Percentiles rank a stretch among this genome's conserved stretches.
Conservation (phyloP, 345 rosid species). For the Rhodomyrtus tomentosa region DNA sequence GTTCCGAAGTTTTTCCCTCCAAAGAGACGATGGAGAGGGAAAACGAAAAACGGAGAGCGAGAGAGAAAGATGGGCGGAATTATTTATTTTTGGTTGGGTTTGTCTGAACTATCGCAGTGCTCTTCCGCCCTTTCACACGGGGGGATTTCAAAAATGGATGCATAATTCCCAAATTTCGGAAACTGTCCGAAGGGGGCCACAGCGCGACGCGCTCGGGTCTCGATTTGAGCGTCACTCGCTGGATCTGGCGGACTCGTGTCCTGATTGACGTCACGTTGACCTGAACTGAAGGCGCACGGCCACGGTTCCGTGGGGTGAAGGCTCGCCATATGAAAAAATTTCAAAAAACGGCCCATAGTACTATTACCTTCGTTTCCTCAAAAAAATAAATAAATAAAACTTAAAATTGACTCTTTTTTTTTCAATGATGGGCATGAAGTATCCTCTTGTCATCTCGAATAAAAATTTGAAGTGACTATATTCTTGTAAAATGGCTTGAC, state of each 20-base stretch:
- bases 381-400: no score
- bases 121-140: not conserved
- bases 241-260: not conserved
- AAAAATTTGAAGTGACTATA: no score
- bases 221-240: not conserved
- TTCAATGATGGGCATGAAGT: no score
- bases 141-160: not conserved
- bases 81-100: not conserved
- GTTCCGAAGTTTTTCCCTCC: conserved; percentile 4
- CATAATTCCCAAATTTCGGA: not conserved
- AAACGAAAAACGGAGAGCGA: not conserved
- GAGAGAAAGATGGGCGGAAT: not conserved
- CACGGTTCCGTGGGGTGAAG: no score
- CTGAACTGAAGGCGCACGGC: no score
- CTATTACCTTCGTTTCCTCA: no score
- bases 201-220: not conserved
- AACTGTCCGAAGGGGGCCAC: not conserved
- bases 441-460: no score
- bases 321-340: no score
- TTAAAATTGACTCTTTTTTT: no score
- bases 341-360: no score
- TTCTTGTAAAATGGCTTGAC: no score
- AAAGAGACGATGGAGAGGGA: conserved; percentile 3
- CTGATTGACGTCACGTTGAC: not conserved
- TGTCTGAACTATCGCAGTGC: not conserved